Conservation (phyloP, 495 filamentous ascomycete species). For the Podospora australis region DNA sequence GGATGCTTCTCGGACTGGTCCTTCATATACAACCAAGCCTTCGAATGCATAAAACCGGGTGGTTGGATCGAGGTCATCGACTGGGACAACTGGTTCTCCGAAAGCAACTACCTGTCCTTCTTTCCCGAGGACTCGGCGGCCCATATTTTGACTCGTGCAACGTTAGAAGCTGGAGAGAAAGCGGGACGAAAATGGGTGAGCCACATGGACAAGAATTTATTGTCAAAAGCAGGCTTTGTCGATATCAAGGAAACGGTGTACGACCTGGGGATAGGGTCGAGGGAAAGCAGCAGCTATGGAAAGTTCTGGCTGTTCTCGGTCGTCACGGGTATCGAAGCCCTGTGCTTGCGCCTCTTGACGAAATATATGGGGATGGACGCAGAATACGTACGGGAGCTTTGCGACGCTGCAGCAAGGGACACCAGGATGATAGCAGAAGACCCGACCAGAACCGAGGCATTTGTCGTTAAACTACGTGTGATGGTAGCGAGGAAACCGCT, state of each 20-base stretch:
- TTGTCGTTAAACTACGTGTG: constrained; percentile 43
- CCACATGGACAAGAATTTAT: constrained; percentile 47
- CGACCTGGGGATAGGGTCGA: constrained; percentile 53
- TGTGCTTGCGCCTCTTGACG: constrained; percentile 55
- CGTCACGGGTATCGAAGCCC: constrained; percentile 60
- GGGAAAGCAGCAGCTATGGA: constrained; percentile 47
- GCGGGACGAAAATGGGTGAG: constrained; percentile 45
- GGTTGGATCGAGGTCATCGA: constrained; percentile 62
- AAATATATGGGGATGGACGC: constrained; percentile 50
- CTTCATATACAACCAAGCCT: constrained; percentile 54
- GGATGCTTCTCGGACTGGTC: constrained; percentile 61
- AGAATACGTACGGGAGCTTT: constrained; percentile 48
- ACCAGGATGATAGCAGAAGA: constrained; percentile 43
- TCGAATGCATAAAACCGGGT: constrained; percentile 53
- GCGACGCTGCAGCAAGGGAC: constrained; percentile 48
- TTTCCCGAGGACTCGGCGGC: constrained; percentile 36
- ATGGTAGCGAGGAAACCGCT: constrained; percentile 52
- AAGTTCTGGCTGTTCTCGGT: constrained; percentile 61
- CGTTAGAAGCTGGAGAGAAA: constrained; percentile 35
- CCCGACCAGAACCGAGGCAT: constrained; percentile 32
- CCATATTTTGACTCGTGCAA: constrained; percentile 25
- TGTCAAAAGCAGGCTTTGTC: constrained; percentile 55
- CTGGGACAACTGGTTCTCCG: constrained; percentile 39
- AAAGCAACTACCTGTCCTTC: constrained; percentile 32
- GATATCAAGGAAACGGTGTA: constrained; percentile 50